phyloP scores from a whole-genome alignment of 371 early-diverging fungal genomes.

The Smittium mucronatum region DNA sequence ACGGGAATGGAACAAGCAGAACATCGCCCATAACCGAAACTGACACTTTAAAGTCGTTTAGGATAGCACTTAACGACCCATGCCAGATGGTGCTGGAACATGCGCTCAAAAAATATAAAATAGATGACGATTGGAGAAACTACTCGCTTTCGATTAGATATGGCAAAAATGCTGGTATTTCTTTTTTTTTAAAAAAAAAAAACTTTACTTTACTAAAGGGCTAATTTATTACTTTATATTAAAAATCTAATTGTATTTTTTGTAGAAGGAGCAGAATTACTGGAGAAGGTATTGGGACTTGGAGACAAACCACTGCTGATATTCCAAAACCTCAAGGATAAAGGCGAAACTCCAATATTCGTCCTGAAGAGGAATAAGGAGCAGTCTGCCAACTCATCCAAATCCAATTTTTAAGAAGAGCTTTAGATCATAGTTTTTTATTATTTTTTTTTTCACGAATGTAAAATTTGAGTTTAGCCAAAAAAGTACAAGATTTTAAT shows the following conservation, averaged over 20 bases:
- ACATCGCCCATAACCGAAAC: not conserved
- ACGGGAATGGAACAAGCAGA: no score
- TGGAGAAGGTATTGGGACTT: conserved; percentile 62
- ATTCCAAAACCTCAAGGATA: conserved; percentile 65
- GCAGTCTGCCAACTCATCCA: no score
- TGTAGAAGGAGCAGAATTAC: not conserved
- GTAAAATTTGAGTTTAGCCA: no score
- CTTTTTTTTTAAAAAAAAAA: no score
- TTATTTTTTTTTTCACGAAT: no score
- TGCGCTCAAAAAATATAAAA: conserved; percentile 81
- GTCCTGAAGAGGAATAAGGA: conserved; percentile 46
- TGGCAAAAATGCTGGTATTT: conserved; percentile 19
- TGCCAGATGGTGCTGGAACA: conserved; percentile 74
- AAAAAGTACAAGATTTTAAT: no score
- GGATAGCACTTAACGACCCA: conserved; percentile 65
- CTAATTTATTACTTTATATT: not conserved
- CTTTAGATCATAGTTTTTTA: no score
- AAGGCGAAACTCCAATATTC: conserved; percentile 59
- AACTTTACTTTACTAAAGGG: not conserved
- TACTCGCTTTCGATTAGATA: conserved; percentile 64
- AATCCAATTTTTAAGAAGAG: no score
- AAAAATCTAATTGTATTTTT: not conserved
- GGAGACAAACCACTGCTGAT: conserved; percentile 72
- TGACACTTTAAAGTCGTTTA: conserved; percentile 49
- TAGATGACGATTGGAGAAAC: conserved; percentile 73